A percentile compares a stretch with the other conserved stretches of the same genome.
These are phyloP conservation scores for Plasmodium vinckei DNA, from an alignment of 169 alveolate genomes.

Conservation along the genomic window DNA sequence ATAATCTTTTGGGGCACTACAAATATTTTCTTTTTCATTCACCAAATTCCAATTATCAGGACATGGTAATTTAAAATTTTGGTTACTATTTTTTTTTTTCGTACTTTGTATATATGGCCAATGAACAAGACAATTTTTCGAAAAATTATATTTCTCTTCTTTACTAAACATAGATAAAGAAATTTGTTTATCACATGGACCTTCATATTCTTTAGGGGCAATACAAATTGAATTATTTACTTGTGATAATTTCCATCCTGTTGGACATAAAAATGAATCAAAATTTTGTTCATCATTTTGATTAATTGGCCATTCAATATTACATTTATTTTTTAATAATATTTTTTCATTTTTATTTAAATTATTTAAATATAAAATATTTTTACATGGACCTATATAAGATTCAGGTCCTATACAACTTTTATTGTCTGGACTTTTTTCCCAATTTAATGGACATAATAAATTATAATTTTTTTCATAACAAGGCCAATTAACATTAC, in stretches of 20 bases:
- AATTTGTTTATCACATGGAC: constrained; percentile 65
- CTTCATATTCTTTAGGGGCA: constrained; percentile 50
- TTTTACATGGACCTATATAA: constrained; percentile 81
- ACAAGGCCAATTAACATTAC: constrained; percentile 84
- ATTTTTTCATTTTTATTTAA: constrained; percentile 51
- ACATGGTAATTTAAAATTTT: constrained; percentile 58
- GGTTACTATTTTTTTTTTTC: constrained; percentile 1
- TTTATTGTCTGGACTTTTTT: constrained; percentile 54
- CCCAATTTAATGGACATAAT: constrained; percentile 75
- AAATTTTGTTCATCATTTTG: neutral
- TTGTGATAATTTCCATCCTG: constrained; percentile 54
- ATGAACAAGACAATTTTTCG: constrained; percentile 42
- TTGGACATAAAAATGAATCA: constrained; percentile 40
- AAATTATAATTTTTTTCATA: constrained; percentile 32
- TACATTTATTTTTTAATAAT: constrained; percentile 54
- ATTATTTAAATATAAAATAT: constrained; percentile 39
- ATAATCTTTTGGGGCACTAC: constrained; percentile 59
- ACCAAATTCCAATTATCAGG: constrained; percentile 66
- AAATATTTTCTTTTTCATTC: constrained; percentile 23
- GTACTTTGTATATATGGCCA: constrained; percentile 10
- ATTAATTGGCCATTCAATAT: constrained; percentile 73
- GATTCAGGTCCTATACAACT: constrained; percentile 80
- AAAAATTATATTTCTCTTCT: constrained; percentile 39
- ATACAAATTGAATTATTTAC: constrained; percentile 8
- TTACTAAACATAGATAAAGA: constrained; percentile 52